Percentiles rank a stretch among this genome's conserved stretches.
Conservation (phyloP, 352 stramenopile genomes). For the Phytopythium delawarense region DNA sequence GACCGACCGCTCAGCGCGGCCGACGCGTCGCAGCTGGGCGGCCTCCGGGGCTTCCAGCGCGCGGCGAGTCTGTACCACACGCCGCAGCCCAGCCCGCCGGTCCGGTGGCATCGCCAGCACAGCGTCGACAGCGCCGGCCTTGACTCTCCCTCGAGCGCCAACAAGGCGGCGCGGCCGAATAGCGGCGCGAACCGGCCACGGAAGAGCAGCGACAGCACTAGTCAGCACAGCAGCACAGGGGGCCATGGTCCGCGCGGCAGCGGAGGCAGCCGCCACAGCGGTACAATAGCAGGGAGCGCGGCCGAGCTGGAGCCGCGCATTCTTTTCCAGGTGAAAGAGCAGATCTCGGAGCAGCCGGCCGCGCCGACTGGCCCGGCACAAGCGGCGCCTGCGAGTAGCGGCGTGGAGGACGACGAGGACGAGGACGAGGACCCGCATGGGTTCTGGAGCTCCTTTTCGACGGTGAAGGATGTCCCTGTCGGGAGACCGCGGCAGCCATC, state of each 20-base stretch:
- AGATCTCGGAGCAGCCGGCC: constrained; percentile 1
- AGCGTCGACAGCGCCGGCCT: constrained; percentile 29
- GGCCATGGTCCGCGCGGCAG: constrained; percentile 12
- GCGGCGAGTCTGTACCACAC: constrained; percentile 11
- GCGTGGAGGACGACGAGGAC: constrained; percentile 17
- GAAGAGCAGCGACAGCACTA: constrained; percentile 8
- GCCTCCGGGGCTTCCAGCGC: constrained; percentile 25
- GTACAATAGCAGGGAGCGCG: constrained; percentile 14
- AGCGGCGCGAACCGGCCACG: constrained; percentile 19
- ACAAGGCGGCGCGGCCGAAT: constrained; percentile 26
- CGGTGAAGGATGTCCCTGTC: constrained; percentile 9
- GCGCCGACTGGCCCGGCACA: background rate
- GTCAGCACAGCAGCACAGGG: constrained; percentile 12
- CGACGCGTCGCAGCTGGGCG: constrained; percentile 9
- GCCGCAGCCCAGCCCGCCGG: constrained; percentile 12
- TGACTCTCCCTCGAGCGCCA: constrained; percentile 20
- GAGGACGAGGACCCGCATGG: constrained; percentile 13
- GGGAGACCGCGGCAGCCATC: constrained; percentile 1
- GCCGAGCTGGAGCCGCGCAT: constrained; percentile 14
- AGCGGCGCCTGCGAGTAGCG: constrained; percentile 8
- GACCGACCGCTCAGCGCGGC: background rate
- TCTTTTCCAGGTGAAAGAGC: constrained; percentile 11
- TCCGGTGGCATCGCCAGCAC: constrained; percentile 36
- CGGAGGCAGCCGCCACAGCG: constrained; percentile 18
- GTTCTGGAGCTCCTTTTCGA: constrained; percentile 13